Evolutionary conservation across 371 early-diverging fungal species (phyloP), one percentile per base, ranked within the genome.

Genomic region (Mortierella sp.): DNA sequence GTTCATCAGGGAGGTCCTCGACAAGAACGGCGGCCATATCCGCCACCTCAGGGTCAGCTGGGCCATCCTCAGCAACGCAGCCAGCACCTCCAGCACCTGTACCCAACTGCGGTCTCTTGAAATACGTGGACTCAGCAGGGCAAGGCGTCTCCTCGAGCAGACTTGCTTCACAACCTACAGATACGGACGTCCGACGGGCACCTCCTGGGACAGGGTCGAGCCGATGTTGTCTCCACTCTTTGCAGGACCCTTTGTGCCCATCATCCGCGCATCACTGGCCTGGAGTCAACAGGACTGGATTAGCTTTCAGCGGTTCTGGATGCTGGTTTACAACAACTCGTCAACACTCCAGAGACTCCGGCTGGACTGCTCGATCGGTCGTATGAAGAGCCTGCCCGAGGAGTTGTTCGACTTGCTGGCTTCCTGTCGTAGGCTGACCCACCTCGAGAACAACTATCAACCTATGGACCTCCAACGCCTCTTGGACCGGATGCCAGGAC

Each of bases 251-350:
- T 55, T 55, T 16, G 31, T 8, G 16, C 58, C 58, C 6, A 19
- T 31, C 14, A 55, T 55, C 13, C 31, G 31, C 26, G 19, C 58
- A 31, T 4, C 31, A 19, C 6, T 0, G 16, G 4, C 6, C 8
- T 55, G 58, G 58, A 31, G 58, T 55, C 58, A 55, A 8, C 58
- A 55, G 34, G 19, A 55, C 29, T 55, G 58, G 58, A 19, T 55
- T 55, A 55, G 31, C 7, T 55, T 55, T 31, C 58, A 55, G 13
- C 58, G 58, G 34, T 55, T 55, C 58, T 55, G 58, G 58, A 55
- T 55, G 58, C 34, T 55, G 1, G 58, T 55, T 2, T 8, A 34
- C 58, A 55, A 55, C 8, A 55, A 55, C 58, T 2, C 31, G 14
- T 1, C 14, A 19, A 55, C 58, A 11, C 58, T 55, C 0, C 58